Conservation (phyloP, 306 rosid genomes). For the Ammopiptanthus mongolicus region DNA sequence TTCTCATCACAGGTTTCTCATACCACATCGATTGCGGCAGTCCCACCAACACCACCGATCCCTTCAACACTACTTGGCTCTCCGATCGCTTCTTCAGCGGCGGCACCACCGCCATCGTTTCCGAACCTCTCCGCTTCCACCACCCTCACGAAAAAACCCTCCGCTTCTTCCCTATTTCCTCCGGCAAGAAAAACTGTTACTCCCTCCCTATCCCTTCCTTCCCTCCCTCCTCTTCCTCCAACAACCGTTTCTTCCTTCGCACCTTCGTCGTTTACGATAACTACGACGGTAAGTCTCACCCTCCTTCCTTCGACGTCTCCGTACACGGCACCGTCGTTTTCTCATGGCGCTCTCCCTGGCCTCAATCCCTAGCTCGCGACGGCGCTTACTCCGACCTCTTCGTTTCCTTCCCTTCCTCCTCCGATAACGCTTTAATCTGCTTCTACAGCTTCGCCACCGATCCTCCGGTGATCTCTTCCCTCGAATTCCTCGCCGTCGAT, state of each 20-base stretch:
- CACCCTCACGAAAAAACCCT: constrained; percentile 76
- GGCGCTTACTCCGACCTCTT: constrained; percentile 92
- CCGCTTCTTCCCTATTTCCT: constrained; percentile 71
- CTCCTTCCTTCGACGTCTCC: constrained; percentile 86
- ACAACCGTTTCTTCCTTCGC: constrained; percentile 67
- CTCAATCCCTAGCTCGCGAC: constrained; percentile 41
- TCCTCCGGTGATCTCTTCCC: constrained; percentile 73
- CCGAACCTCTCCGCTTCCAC: constrained; percentile 75
- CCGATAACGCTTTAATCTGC: constrained; percentile 61
- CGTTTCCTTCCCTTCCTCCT: constrained; percentile 36
- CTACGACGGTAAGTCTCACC: constrained; percentile 84
- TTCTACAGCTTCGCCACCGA: constrained; percentile 92
- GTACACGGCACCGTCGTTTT: constrained; percentile 71
- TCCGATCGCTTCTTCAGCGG: constrained; percentile 86
- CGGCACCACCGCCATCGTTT: constrained; percentile 58
- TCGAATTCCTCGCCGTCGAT: constrained; percentile 65
- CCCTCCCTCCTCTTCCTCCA: constrained; percentile 24
- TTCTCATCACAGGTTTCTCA: constrained; percentile 40
- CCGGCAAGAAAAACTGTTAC: constrained; percentile 94
- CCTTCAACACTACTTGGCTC: constrained; percentile 62
- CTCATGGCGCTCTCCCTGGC: constrained; percentile 94
- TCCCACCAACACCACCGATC: constrained; percentile 52
- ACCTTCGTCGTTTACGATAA: constrained; percentile 86
- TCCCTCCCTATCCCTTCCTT: constrained; percentile 36
- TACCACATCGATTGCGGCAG: constrained; percentile 84